phyloP scores from a whole-genome alignment of 495 filamentous ascomycete species.

The Aspergillus affinis region DNA sequence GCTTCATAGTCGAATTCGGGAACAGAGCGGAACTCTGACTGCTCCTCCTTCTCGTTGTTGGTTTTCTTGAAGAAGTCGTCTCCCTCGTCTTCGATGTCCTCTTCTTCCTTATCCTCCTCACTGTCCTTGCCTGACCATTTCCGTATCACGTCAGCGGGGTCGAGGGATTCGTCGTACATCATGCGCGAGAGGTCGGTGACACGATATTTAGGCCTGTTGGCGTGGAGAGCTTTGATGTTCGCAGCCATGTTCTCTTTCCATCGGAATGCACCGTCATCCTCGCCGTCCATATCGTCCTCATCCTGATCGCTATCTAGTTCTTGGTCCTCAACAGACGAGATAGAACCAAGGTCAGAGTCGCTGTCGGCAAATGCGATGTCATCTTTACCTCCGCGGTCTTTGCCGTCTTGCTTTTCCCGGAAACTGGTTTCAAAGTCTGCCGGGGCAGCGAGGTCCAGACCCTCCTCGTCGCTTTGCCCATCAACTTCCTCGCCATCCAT shows the following conservation, averaged over 20 bases:
- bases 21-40: constrained; percentile 71
- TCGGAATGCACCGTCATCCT: constrained; percentile 62
- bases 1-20: constrained; percentile 78
- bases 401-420: constrained; percentile 46
- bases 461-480: constrained; percentile 34
- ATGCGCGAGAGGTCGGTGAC: constrained; percentile 76
- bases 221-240: constrained; percentile 70
- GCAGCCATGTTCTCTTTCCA: constrained; percentile 89
- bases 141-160: constrained; percentile 69
- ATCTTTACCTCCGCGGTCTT: constrained; percentile 49
- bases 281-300: constrained; percentile 55
- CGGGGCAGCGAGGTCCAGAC: constrained; percentile 43
- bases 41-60: constrained; percentile 59
- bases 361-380: constrained; percentile 89
- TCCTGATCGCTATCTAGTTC: constrained; percentile 60
- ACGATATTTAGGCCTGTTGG: constrained; percentile 65
- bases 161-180: constrained; percentile 83
- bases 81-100: constrained; percentile 62
- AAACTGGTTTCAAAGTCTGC: constrained; percentile 41
- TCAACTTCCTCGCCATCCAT: constrained; percentile 34
- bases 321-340: constrained; percentile 68
- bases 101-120: constrained; percentile 28
- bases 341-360: constrained; percentile 90
- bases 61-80: constrained; percentile 84
- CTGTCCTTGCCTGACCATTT: constrained; percentile 71